Evolutionary conservation across 306 rosid genomes (phyloP), one percentile per base, ranked within the genome.

Genomic region (Vigna nakashimae): DNA sequence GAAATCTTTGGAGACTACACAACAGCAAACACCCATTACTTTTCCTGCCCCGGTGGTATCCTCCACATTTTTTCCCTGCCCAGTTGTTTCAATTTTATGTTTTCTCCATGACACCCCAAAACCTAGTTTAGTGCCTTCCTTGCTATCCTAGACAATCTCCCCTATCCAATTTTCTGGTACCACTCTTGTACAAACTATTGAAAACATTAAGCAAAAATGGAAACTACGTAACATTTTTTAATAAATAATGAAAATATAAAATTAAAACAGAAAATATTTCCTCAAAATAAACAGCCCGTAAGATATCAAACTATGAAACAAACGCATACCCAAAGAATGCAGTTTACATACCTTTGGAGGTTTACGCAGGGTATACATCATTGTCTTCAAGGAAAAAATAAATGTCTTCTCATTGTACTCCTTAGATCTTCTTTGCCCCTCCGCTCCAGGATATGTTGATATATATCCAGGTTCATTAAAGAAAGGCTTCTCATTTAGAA

Each of bases 391-490:
- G 48, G 95, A 90, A 36, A 87, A 69, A 77, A 87, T 53, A 82
- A 90, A 90, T 32, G 73, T 82, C 28, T 48, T 82, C 46, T 92
- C 96, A 73, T 84, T 92, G 87, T 92, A 90, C 51, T 81, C 89
- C 78, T 73, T 84, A 48, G 97, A 90, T 76, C 78, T 70, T 71
- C 14, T 84, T 77, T 88, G 83, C 81, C 97, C 97, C 8, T 76
- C 86, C 1, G 0, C 17, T 55, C 86, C 88, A 58, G 38, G 14
- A 82, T 48, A 88, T 3, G 79, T 4, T 17, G 68, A 28, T 43
- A 66, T 16, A 75, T 73, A 79, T 9, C 94, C 97, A 24, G 97
- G 97, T 78, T 92, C 97, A 73, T 92, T 92, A 65, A 88, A 92
- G 82, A 77, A 92, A 18, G 97, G 95, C 49, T 87, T 83, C 74